phyloP scores from a whole-genome alignment of 1,284 basidiomycete genomes.

The Anthracocystis panici-leucophaei region DNA sequence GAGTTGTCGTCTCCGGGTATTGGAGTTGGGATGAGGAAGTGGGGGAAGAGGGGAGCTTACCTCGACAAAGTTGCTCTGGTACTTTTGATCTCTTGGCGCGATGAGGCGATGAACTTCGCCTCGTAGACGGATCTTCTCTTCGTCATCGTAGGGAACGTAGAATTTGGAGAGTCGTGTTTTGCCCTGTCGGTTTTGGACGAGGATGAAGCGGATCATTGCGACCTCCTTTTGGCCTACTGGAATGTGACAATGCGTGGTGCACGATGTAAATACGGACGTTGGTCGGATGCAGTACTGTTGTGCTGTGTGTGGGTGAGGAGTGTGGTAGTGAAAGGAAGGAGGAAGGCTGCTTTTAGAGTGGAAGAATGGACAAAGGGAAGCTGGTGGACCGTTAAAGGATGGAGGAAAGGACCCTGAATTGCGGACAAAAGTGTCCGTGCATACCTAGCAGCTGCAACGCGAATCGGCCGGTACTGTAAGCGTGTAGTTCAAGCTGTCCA shows the following conservation, averaged over 20 bases:
- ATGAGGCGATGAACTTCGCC: slow-evolving; percentile 96
- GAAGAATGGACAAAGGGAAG: slow-evolving; percentile 12
- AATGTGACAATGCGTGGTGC: background rate
- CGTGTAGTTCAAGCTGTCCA: background rate
- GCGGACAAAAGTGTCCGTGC: slow-evolving; percentile 2
- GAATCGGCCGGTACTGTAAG: slow-evolving; percentile 13
- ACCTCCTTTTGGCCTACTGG: background rate
- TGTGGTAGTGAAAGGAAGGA: background rate
- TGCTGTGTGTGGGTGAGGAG: background rate
- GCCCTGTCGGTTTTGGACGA: slow-evolving; percentile 95
- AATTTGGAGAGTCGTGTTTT: slow-evolving; percentile 97
- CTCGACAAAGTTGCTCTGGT: slow-evolving; percentile 99
- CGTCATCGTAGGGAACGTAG: slow-evolving; percentile 80
- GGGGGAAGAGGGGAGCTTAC: slow-evolving; percentile 73
- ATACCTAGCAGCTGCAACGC: background rate
- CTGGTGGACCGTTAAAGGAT: background rate
- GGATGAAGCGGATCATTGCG: slow-evolving; percentile 90
- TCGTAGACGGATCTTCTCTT: slow-evolving; percentile 82
- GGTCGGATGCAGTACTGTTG: background rate
- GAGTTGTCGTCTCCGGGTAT: background rate
- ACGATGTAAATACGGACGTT: background rate
- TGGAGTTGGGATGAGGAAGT: background rate
- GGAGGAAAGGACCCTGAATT: slow-evolving; percentile 12
- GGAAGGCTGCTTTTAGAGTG: background rate
- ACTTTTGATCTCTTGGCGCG: slow-evolving; percentile 97